Percentiles rank a stretch among this genome's conserved stretches.
Evolutionary conservation across 1,139 yeast species (phyloP).

Genomic region (Debaryomycetaceae sp.): DNA sequence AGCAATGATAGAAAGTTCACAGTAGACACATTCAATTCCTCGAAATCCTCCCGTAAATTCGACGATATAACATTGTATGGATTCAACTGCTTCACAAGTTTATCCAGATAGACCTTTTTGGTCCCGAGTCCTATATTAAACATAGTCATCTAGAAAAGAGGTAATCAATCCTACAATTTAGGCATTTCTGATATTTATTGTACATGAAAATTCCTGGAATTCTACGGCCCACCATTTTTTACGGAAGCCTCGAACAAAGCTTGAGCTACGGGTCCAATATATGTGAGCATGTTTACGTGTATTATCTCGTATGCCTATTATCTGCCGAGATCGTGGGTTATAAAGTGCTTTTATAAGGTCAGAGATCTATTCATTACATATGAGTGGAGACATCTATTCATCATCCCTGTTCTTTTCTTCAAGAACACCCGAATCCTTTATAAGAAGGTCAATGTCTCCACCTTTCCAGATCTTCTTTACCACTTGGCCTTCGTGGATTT

Average conservation of each 20-base stretch:
- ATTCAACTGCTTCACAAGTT: neutral
- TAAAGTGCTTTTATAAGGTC: too few species aligned
- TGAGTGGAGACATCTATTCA: conserved; percentile 7
- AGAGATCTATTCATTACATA: neutral
- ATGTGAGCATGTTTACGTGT: too few species aligned
- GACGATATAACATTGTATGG: conserved; percentile 6
- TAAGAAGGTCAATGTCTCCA: conserved; percentile 67
- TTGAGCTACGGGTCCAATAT: too few species aligned
- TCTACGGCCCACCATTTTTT: too few species aligned
- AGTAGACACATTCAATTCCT: conserved; percentile 5
- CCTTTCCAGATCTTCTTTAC: conserved; percentile 78
- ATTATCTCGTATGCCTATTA: too few species aligned
- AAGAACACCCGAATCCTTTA: conserved; percentile 71
- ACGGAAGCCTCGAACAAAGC: too few species aligned
- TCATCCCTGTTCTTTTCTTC: conserved; percentile 35
- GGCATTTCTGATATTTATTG: neutral
- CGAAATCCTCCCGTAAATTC: conserved; percentile 4
- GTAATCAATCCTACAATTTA: neutral
- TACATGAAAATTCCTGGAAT: neutral
- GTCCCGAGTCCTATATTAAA: neutral
- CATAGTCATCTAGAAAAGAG: neutral
- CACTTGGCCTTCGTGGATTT: conserved; percentile 47
- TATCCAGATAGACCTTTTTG: neutral
- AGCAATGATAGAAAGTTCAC: conserved; percentile 8
- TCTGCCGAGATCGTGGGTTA: too few species aligned